Evolutionary conservation across 345 rosid genomes (phyloP).

Genomic region (Gossypium stocksii): DNA sequence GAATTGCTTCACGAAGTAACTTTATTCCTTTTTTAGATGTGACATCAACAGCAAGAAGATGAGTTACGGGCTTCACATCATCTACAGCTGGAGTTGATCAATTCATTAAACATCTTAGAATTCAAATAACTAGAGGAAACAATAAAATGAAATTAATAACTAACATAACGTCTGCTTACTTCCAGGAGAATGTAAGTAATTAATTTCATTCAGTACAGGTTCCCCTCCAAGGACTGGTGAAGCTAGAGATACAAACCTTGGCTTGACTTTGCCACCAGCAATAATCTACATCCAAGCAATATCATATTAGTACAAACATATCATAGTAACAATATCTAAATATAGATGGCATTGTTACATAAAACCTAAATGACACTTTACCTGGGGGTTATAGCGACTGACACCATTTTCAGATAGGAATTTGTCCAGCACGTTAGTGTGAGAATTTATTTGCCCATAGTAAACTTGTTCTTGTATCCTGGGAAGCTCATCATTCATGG

Average conservation of each 20-base stretch:
- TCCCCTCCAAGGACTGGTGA: conserved; percentile 55
- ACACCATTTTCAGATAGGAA: conserved; percentile 79
- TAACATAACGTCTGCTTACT: conserved; percentile 50
- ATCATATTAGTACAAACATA: background rate
- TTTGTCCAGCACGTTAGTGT: conserved; percentile 81
- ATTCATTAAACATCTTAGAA: conserved; percentile 22
- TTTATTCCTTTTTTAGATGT: conserved; percentile 70
- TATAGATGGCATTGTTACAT: conserved; percentile 2
- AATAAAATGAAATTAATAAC: conserved; percentile 6
- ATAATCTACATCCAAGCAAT: conserved; percentile 54
- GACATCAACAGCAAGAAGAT: conserved; percentile 84
- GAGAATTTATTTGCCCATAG: conserved; percentile 81
- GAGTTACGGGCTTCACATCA: conserved; percentile 92
- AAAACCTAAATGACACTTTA: conserved; percentile 23
- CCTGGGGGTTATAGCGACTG: conserved; percentile 95
- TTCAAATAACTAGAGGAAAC: conserved; percentile 16
- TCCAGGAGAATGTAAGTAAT: conserved; percentile 79
- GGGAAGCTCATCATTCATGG: conserved; percentile 93
- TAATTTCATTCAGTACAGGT: conserved; percentile 55
- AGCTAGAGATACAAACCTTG: conserved; percentile 63
- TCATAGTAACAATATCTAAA: background rate
- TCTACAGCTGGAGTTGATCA: conserved; percentile 55
- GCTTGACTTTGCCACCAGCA: conserved; percentile 55
- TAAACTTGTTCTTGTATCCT: conserved; percentile 97
- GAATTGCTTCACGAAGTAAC: conserved; percentile 81